Evolutionary conservation across 352 stramenopile species (phyloP).

Genomic region (Phytophthora sp.): DNA sequence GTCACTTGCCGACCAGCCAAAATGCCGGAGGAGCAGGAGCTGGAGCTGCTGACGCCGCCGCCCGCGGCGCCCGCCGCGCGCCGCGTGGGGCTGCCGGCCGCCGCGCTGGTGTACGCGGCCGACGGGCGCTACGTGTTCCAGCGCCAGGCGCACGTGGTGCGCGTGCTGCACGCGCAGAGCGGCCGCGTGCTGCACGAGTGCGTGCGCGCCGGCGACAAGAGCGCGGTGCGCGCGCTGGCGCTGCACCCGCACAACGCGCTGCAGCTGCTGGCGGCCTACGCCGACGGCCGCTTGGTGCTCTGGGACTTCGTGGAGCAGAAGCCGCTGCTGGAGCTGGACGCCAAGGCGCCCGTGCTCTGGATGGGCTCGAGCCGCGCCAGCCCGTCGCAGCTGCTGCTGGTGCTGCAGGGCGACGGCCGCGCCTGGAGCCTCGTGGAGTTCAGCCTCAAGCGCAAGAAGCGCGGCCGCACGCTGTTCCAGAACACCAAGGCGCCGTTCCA

Average conservation of each 20-base stretch:
- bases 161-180: slow-evolving; percentile 73
- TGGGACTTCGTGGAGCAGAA: slow-evolving; percentile 86
- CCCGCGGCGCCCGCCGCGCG: background rate
- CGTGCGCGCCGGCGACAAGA: slow-evolving; percentile 33
- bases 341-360: slow-evolving; percentile 61
- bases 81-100: slow-evolving; percentile 4
- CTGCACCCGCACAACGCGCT: slow-evolving; percentile 75
- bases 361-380: slow-evolving; percentile 64
- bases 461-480: slow-evolving; percentile 52
- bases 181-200: slow-evolving; percentile 81
- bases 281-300: slow-evolving; percentile 65
- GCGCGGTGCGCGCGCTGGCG: slow-evolving; percentile 54
- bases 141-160: slow-evolving; percentile 73
- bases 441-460: slow-evolving; percentile 73
- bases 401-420: slow-evolving; percentile 35
- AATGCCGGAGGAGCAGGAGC: slow-evolving; percentile 19
- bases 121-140: slow-evolving; percentile 84
- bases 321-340: slow-evolving; percentile 57
- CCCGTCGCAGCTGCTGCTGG: slow-evolving; percentile 68
- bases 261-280: slow-evolving; percentile 73
- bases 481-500: slow-evolving; percentile 55
- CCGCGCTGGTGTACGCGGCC: slow-evolving; percentile 61
- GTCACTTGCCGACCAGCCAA: background rate
- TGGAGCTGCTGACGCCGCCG: slow-evolving; percentile 44
- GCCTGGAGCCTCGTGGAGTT: slow-evolving; percentile 71